phyloP scores from a whole-genome alignment of 176 grass and related monocot genomes.

The Calamus simplicifolius region DNA sequence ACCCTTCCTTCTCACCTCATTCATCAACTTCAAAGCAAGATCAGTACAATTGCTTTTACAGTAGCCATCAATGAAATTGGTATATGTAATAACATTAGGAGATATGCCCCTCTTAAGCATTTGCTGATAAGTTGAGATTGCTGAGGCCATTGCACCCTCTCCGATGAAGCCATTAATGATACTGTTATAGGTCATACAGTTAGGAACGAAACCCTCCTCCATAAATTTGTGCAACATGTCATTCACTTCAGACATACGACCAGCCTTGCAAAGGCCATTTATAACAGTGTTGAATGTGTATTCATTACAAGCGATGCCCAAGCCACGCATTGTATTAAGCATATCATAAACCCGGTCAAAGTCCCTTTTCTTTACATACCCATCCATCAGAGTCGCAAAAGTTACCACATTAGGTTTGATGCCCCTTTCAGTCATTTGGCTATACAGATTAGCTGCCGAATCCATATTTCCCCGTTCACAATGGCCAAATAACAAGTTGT shows the following conservation, averaged over 20 bases:
- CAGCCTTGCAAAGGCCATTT: constrained; percentile 47
- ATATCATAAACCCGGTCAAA: constrained; percentile 45
- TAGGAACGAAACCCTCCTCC: constrained; percentile 72
- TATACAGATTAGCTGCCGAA: constrained; percentile 47
- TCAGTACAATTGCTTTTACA: constrained; percentile 48
- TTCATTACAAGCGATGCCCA: constrained; percentile 54
- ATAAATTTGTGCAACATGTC: constrained; percentile 64
- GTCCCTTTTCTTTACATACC: constrained; percentile 39
- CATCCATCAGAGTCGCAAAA: constrained; percentile 59
- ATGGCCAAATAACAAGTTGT: constrained; percentile 55
- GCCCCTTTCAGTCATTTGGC: constrained; percentile 50
- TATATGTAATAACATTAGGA: constrained; percentile 65
- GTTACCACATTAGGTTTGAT: constrained; percentile 61
- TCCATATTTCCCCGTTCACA: constrained; percentile 58
- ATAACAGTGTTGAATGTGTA: constrained; percentile 66
- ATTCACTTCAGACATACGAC: constrained; percentile 39
- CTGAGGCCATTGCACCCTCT: constrained; percentile 42
- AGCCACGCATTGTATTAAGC: constrained; percentile 45
- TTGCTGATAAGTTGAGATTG: constrained; percentile 41
- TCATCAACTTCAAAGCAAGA: constrained; percentile 72
- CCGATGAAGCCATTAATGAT: constrained; percentile 73
- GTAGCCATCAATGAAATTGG: constrained; percentile 74
- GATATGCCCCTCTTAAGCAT: constrained; percentile 52
- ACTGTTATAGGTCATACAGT: constrained; percentile 62
- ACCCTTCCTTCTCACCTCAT: constrained; percentile 42